Evolutionary conservation across 352 stramenopile species (phyloP).

Genomic region (Pythium guiyangense): DNA sequence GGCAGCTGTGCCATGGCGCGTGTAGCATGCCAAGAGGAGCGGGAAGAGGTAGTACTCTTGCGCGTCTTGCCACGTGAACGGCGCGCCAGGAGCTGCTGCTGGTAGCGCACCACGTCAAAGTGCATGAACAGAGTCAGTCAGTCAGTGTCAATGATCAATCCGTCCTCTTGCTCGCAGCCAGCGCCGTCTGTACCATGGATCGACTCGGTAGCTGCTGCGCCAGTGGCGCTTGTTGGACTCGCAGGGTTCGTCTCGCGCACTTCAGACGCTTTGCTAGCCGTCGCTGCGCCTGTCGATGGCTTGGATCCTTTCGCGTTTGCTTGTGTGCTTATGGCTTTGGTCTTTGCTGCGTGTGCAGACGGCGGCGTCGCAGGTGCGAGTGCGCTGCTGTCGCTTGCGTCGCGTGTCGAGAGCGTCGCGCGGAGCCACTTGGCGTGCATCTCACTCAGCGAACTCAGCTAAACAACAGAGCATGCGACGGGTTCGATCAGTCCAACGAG

Average conservation of each 20-base stretch:
- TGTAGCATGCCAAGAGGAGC: conserved; percentile 75
- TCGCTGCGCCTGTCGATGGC: neutral
- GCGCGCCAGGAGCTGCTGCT: neutral
- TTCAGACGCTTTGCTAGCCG: conserved; percentile 5
- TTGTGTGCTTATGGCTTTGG: neutral
- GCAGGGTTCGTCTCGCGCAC: conserved; percentile 5
- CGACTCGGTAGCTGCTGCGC: neutral
- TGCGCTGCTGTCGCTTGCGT: neutral
- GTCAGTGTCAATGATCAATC: neutral
- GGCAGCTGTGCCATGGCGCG: conserved; percentile 54
- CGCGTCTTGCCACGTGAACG: conserved; percentile 11
- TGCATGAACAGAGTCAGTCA: neutral
- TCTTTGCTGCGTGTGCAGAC: neutral
- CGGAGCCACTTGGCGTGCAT: conserved; percentile 39
- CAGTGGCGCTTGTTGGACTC: neutral
- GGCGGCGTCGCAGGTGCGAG: too few species aligned
- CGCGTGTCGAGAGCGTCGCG: conserved; percentile 12
- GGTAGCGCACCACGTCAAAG: neutral
- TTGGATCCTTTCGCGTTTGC: conserved; percentile 1
- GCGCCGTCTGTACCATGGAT: neutral
- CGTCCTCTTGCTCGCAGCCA: neutral
- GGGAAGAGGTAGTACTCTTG: conserved; percentile 77
- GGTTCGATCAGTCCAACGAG: too few species aligned
- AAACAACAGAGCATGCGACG: too few species aligned
- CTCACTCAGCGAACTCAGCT: conserved; percentile 30